A percentile compares a stretch with the other conserved stretches of the same genome.
Conservation (phyloP, 495 filamentous ascomycete genomes). For the Cladorrhinum samala region DNA sequence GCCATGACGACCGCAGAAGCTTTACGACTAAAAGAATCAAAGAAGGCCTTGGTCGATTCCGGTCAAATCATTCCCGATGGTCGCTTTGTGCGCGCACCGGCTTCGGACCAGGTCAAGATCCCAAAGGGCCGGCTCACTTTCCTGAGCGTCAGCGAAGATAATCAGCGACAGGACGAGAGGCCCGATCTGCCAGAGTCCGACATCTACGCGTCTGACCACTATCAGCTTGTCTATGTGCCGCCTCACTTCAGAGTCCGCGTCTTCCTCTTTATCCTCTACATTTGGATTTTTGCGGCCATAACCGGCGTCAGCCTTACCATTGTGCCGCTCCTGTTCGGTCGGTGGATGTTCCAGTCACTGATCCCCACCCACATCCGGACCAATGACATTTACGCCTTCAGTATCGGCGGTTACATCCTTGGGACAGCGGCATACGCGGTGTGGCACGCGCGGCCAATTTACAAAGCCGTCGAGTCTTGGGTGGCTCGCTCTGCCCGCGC, state of each 20-base stretch:
- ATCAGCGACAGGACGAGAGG: conserved; percentile 55
- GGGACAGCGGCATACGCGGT: conserved; percentile 56
- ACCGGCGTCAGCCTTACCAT: conserved; percentile 87
- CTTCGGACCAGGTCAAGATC: conserved; percentile 88
- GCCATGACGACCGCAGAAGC: conserved; percentile 10
- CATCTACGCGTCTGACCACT: conserved; percentile 64
- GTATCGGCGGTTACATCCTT: conserved; percentile 74
- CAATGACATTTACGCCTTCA: conserved; percentile 97
- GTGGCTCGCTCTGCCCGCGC: conserved; percentile 17
- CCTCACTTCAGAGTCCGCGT: conserved; percentile 77
- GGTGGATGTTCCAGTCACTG: conserved; percentile 61
- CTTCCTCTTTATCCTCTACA: conserved; percentile 75
- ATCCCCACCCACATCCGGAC: conserved; percentile 62
- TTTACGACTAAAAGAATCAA: conserved; percentile 17
- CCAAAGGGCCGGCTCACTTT: conserved; percentile 79
- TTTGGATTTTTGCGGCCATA: conserved; percentile 92
- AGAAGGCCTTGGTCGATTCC: conserved; percentile 37
- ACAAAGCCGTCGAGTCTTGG: conserved; percentile 31
- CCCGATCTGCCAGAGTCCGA: conserved; percentile 48
- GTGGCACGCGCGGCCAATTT: conserved; percentile 45
- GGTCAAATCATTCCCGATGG: conserved; percentile 55
- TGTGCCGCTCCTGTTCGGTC: conserved; percentile 76
- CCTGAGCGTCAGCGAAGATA: conserved; percentile 68
- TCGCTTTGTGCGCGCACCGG: conserved; percentile 82
- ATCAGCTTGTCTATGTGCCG: conserved; percentile 82